Conservation (phyloP, 768 basidiomycete species). For the Neoboletus subvelutipes region DNA sequence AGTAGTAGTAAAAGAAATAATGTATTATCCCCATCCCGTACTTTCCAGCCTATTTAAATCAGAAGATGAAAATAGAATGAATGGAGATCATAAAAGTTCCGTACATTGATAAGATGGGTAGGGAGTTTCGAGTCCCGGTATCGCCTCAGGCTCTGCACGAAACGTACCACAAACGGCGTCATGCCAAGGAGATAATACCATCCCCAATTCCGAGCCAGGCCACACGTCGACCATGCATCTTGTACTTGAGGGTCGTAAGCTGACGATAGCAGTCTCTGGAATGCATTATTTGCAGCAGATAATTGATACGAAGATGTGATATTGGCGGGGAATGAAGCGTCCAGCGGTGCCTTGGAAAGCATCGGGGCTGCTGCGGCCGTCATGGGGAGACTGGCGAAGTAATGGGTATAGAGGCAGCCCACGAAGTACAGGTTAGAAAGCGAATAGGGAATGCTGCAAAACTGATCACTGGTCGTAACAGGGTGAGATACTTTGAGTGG, state of each 20-base stretch:
- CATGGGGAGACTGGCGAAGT: background rate
- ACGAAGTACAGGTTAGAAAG: conserved; percentile 71
- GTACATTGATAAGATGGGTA: conserved; percentile 86
- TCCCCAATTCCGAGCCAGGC: conserved; percentile 52
- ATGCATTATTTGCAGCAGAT: background rate
- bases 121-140: conserved; percentile 70
- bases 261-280: background rate
- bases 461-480: conserved; percentile 57
- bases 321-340: background rate
- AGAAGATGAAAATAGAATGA: background rate
- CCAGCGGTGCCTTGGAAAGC: too few relatives aligned
- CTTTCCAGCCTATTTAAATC: conserved; percentile 68
- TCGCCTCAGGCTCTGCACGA: conserved; percentile 85
- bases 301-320: background rate
- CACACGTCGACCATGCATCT: conserved; percentile 42
- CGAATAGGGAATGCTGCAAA: conserved; percentile 75
- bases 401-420: conserved; percentile 62
- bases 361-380: background rate
- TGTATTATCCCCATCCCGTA: conserved; percentile 66
- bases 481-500: background rate
- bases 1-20: conserved; percentile 69
- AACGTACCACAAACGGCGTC: conserved; percentile 71
- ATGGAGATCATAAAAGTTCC: background rate
- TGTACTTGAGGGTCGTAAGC: conserved; percentile 38
- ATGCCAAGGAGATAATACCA: conserved; percentile 54